These are phyloP conservation scores for Dillenia suffruticosa DNA, from an alignment of 164 flowering plant genomes.

Conservation along the genomic window DNA sequence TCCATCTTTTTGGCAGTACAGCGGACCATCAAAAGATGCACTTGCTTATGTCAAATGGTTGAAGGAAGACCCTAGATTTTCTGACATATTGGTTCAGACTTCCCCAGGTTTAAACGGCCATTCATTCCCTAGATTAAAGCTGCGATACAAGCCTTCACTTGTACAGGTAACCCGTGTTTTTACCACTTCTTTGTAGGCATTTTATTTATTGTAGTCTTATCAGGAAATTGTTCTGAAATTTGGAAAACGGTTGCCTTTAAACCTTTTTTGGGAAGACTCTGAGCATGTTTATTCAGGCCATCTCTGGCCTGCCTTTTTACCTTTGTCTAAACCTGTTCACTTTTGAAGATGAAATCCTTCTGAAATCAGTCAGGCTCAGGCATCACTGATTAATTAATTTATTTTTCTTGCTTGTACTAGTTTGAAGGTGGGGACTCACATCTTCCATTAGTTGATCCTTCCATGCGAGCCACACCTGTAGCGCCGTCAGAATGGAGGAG, in stretches of 20 bases:
- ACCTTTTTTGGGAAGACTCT: neutral
- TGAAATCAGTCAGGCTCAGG: too few species aligned
- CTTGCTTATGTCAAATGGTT: constrained; percentile 75
- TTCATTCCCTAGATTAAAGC: constrained; percentile 82
- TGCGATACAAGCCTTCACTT: constrained; percentile 87
- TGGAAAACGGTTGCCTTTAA: neutral
- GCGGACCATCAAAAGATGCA: constrained; percentile 82
- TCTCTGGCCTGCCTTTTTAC: neutral
- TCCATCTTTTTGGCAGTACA: constrained; percentile 52
- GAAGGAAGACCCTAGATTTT: constrained; percentile 62
- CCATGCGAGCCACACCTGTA: constrained; percentile 76
- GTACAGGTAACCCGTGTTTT: constrained; percentile 64
- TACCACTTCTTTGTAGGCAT: neutral
- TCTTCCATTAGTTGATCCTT: constrained; percentile 79
- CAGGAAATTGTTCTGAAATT: neutral
- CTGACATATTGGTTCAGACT: constrained; percentile 71
- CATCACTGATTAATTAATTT: neutral
- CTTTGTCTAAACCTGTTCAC: neutral
- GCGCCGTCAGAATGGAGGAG: constrained; percentile 82
- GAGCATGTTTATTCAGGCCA: neutral
- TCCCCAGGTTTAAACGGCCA: constrained; percentile 75
- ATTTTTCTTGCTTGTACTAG: constrained; percentile 25
- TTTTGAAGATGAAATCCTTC: too few species aligned
- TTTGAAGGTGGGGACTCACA: constrained; percentile 79
- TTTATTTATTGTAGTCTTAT: neutral